Percentiles rank a stretch among this genome's conserved stretches.
Conservation (phyloP, 1,284 basidiomycete genomes). For the Puccinia polysora region DNA sequence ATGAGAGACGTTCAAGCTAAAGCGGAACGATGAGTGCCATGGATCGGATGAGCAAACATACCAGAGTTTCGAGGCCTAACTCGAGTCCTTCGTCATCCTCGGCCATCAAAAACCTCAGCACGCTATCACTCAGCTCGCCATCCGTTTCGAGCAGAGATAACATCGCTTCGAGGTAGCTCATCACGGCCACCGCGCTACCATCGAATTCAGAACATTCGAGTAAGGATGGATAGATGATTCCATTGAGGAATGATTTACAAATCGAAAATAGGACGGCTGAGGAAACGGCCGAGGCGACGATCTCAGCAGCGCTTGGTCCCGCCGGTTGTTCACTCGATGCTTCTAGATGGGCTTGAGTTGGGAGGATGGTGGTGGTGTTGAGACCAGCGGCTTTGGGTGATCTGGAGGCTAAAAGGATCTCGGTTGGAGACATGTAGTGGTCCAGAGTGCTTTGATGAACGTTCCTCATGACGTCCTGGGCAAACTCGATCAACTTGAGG, state of each 20-base stretch:
- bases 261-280: slow-evolving; percentile 73
- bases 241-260: slow-evolving; percentile 80
- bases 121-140: slow-evolving; percentile 62
- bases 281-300: slow-evolving; percentile 42
- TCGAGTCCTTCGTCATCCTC: slow-evolving; percentile 69
- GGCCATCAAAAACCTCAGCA: slow-evolving; percentile 72
- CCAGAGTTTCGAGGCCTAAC: slow-evolving; percentile 52
- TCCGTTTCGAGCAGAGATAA: slow-evolving; percentile 70
- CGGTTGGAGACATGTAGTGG: slow-evolving; percentile 55
- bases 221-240: slow-evolving; percentile 86
- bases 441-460: slow-evolving; percentile 55
- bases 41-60: slow-evolving; percentile 1
- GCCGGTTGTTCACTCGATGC: not conserved
- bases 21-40: slow-evolving; percentile 46
- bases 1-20: slow-evolving; percentile 50
- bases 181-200: slow-evolving; percentile 89
- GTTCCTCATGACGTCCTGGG: slow-evolving; percentile 70
- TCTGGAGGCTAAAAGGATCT: not conserved
- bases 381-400: slow-evolving; percentile 43
- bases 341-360: slow-evolving; percentile 56
- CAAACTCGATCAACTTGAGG: slow-evolving; percentile 80
- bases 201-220: slow-evolving; percentile 87
- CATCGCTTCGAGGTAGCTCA: slow-evolving; percentile 91
- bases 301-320: slow-evolving; percentile 30
- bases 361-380: not conserved